Base-by-base conservation (phyloP, 805 yeast genomes). In the Metschnikowia lachancei region DNA sequence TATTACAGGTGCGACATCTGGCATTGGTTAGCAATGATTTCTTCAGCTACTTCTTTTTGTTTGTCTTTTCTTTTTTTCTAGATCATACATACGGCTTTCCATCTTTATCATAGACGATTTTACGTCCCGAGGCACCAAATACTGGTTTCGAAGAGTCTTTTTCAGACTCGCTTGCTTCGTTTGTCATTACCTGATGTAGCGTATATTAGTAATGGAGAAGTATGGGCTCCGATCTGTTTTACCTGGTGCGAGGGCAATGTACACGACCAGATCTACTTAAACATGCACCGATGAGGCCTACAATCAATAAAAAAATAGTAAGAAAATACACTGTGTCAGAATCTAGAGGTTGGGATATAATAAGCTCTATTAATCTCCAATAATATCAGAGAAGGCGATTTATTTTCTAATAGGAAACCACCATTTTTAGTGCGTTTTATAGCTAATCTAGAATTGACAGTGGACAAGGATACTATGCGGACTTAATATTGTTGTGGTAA, bases 1-100 rank as follows among this genome's bases (percentile, higher is more conserved):
- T 67, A 66, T 91, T 91, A 63, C 99, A 92, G 2, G 96, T 70
- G 43, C 97, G 92, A 61, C 99, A 92, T 48, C 85, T 81, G 45
- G 3, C 12, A 16, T 42, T 41, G 45, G 51, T 52, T 46, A 34
- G 40, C 46, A 50, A 43, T 37, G 26, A 26, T 26, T 26, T 26
- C 11, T 26, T 26, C 11, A 12, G 28, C 11, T 26, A 12, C 28
- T 26, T 26, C 12, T 26, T 6, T 26, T 8, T 26, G 6, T 9
- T 12, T 10, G 28, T 6, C 10, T 26, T 12, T 26, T 26, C 10
- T 26, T 26, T 12, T 26, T 26, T 26, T 14, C 18, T 12, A 4
- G 22, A 12, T 26, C 9, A 9, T 50, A 80, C 94, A 62, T 73
- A 87, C 90, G 97, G 97, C 65, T 88, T 91, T 1, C 98, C 98